Evolutionary conservation across 768 basidiomycete genomes (phyloP).

Genomic region (Tylopilus rubrobrunneus): DNA sequence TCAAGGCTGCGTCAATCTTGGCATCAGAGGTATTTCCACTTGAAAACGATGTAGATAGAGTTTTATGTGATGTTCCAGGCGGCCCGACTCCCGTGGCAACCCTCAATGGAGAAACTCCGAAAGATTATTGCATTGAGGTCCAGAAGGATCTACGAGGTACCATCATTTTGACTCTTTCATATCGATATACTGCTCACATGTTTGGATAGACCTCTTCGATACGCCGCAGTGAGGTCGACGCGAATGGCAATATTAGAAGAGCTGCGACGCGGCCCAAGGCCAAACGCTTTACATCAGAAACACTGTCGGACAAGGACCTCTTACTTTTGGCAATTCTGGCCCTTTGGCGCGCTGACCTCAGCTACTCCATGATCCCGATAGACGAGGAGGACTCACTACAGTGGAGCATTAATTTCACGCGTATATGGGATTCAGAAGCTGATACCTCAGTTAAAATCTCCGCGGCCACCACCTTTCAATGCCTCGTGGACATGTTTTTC

Average conservation of each 20-base stretch:
- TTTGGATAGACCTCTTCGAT: slow-evolving; percentile 42
- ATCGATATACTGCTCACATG: slow-evolving; percentile 8
- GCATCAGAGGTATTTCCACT: slow-evolving; percentile 52
- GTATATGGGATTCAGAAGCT: slow-evolving; percentile 58
- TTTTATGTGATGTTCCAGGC: slow-evolving; percentile 37
- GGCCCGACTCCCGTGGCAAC: slow-evolving; percentile 52
- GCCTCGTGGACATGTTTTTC: slow-evolving; percentile 42
- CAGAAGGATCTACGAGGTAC: slow-evolving; percentile 55
- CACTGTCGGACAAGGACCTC: slow-evolving; percentile 64
- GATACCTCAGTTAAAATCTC: slow-evolving; percentile 67
- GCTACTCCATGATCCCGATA: slow-evolving; percentile 51
- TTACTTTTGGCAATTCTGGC: slow-evolving; percentile 66
- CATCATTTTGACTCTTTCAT: slow-evolving; percentile 10
- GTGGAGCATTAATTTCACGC: slow-evolving; percentile 46
- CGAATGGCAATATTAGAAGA: slow-evolving; percentile 51
- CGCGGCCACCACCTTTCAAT: slow-evolving; percentile 46
- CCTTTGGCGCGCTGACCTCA: slow-evolving; percentile 57
- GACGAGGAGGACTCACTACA: slow-evolving; percentile 37
- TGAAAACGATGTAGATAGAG: background rate
- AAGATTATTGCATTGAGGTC: slow-evolving; percentile 44
- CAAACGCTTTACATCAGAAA: slow-evolving; percentile 53
- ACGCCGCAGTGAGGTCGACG: slow-evolving; percentile 60
- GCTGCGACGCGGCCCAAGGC: slow-evolving; percentile 56
- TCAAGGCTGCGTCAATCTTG: slow-evolving; percentile 69
- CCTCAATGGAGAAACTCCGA: slow-evolving; percentile 46